Evolutionary conservation across 225 moss, liverwort and hornwort genomes (phyloP).

Genomic region (Pseudoscleropodium purum): DNA sequence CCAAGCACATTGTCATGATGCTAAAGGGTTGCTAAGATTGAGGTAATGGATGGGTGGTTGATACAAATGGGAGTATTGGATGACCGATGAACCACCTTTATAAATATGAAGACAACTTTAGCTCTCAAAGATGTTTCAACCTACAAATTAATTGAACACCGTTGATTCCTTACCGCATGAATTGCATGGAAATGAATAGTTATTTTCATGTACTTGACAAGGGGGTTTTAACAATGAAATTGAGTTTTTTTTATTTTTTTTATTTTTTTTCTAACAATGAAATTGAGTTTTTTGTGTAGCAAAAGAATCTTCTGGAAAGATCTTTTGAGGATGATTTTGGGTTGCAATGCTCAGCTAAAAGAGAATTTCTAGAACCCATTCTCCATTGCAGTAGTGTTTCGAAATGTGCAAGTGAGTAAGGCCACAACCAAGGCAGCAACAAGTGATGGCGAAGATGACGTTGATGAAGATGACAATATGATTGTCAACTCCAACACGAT

Average conservation of each 20-base stretch:
- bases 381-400: not conserved
- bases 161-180: not conserved
- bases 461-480: not conserved
- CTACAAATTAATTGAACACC: not conserved
- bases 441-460: not conserved
- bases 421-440: not conserved
- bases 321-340: slow-evolving; percentile 28
- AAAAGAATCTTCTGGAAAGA: slow-evolving; percentile 20
- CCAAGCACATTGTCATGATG: not conserved
- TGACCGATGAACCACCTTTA: too few species aligned
- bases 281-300: not conserved
- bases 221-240: not conserved
- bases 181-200: not conserved
- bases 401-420: not conserved
- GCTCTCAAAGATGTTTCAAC: not conserved
- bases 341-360: slow-evolving; percentile 4
- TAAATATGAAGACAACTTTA: too few species aligned
- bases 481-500: not conserved
- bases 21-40: not conserved
- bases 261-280: not conserved
- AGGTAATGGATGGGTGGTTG: fast-evolving
- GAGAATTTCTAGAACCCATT: not conserved
- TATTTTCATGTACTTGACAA: not conserved
- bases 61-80: not conserved
- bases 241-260: not conserved